A percentile compares a stretch with the other conserved stretches of the same genome.
phyloP scores from a whole-genome alignment of 129 eudicot species.

The Saposhnikovia divaricata region DNA sequence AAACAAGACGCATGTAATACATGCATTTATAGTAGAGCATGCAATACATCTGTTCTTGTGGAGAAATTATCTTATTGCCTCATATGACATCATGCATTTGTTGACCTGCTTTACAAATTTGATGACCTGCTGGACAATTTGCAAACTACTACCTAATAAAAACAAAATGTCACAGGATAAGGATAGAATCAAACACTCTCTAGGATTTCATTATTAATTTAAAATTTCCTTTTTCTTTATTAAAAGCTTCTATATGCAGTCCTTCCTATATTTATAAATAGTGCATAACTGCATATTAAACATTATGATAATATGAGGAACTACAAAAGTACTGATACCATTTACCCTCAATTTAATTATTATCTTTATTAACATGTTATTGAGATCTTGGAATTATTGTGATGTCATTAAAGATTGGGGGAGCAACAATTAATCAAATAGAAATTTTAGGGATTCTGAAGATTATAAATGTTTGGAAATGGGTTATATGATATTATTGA shows the following conservation, averaged over 20 bases:
- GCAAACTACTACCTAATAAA: no score
- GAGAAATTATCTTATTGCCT: background rate
- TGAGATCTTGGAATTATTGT: background rate
- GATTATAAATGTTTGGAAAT: background rate
- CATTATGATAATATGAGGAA: background rate
- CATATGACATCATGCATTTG: background rate
- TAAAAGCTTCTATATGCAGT: background rate
- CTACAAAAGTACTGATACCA: background rate
- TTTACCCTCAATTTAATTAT: background rate
- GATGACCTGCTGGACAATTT: background rate
- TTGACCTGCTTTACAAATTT: background rate
- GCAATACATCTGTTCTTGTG: background rate
- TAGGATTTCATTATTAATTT: background rate
- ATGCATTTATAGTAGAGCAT: background rate
- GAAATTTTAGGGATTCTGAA: background rate
- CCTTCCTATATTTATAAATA: background rate
- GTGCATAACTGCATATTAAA: background rate
- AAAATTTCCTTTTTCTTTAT: background rate
- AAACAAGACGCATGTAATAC: background rate
- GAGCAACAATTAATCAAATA: background rate
- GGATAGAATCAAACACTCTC: no score
- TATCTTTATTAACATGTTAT: no score
- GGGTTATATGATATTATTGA: background rate
- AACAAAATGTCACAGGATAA: no score
- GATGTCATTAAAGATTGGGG: background rate